Conservation (phyloP, 352 stramenopile species). For the Phytophthora tubulina region DNA sequence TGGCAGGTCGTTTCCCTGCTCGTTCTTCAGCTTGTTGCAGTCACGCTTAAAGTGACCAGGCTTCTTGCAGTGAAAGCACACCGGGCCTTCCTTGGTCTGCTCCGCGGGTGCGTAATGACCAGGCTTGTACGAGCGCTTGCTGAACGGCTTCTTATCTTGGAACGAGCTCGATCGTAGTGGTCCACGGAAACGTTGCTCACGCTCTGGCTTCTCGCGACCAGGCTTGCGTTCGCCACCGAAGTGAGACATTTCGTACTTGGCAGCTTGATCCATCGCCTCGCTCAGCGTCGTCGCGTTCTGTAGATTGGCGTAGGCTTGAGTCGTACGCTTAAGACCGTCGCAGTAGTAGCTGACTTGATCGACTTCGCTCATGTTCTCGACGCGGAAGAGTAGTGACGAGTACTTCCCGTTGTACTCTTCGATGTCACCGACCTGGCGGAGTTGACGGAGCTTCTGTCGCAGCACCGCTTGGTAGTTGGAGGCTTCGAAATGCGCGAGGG, state of each 20-base stretch:
- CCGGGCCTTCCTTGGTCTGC: conserved; percentile 10
- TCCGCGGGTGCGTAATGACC: conserved; percentile 7
- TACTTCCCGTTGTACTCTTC: too few species aligned
- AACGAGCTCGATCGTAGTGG: background rate
- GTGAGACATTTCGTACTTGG: too few species aligned
- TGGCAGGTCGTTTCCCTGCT: too few species aligned
- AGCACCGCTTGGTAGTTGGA: conserved; percentile 37
- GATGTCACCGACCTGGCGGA: too few species aligned
- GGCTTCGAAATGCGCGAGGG: conserved; percentile 24
- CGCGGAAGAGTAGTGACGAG: too few species aligned
- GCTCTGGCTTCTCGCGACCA: conserved; percentile 13
- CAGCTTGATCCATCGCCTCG: background rate
- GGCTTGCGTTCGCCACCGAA: background rate
- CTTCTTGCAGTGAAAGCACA: conserved; percentile 23
- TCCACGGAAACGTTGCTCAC: conserved; percentile 5
- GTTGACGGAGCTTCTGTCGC: too few species aligned
- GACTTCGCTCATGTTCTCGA: too few species aligned
- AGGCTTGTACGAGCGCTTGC: conserved; percentile 17
- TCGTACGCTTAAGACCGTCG: conserved; percentile 15
- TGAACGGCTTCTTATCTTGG: conserved; percentile 17
- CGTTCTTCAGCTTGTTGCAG: too few species aligned
- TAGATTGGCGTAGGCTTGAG: conserved; percentile 8
- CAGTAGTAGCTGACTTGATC: conserved; percentile 23
- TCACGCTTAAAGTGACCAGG: background rate
- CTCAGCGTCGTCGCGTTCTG: conserved; percentile 13